These are phyloP conservation scores for Physocladia obscura DNA, from an alignment of 192 early-diverging fungal genomes.

Conservation along the genomic window DNA sequence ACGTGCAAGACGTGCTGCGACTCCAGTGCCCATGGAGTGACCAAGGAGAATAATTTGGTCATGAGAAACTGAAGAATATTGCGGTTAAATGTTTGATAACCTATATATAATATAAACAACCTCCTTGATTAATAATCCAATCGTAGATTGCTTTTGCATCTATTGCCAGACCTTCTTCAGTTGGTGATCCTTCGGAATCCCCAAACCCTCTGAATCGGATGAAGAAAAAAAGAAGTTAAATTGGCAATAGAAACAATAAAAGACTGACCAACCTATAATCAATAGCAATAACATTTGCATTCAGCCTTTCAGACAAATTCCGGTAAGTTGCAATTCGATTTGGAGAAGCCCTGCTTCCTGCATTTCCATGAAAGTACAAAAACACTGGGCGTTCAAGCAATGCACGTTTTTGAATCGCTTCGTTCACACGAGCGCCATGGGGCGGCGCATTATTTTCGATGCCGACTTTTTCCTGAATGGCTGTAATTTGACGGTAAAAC, in stretches of 20 bases:
- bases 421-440: conserved; percentile 2
- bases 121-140: conserved; percentile 42
- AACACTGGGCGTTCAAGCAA: conserved; percentile 35
- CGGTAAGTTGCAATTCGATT: conserved; percentile 21
- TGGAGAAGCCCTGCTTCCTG: conserved; percentile 44
- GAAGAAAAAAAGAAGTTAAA: no score
- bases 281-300: conserved; percentile 47
- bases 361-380: conserved; percentile 59
- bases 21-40: conserved; percentile 44
- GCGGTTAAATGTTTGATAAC: neutral
- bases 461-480: neutral
- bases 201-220: conserved; percentile 51
- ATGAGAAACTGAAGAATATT: conserved; percentile 21
- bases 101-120: neutral
- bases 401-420: conserved; percentile 27
- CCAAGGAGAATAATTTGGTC: conserved; percentile 47
- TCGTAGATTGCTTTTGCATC: conserved; percentile 47
- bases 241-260: neutral
- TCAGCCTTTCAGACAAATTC: conserved; percentile 5
- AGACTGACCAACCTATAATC: conserved; percentile 42
- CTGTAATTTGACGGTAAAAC: conserved; percentile 13
- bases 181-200: conserved; percentile 45
- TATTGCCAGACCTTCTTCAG: conserved; percentile 35
- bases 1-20: conserved; percentile 37
- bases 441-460: neutral